Conservation (phyloP, 2,329 filamentous ascomycete genomes). For the Chalaropsis ovoidea region DNA sequence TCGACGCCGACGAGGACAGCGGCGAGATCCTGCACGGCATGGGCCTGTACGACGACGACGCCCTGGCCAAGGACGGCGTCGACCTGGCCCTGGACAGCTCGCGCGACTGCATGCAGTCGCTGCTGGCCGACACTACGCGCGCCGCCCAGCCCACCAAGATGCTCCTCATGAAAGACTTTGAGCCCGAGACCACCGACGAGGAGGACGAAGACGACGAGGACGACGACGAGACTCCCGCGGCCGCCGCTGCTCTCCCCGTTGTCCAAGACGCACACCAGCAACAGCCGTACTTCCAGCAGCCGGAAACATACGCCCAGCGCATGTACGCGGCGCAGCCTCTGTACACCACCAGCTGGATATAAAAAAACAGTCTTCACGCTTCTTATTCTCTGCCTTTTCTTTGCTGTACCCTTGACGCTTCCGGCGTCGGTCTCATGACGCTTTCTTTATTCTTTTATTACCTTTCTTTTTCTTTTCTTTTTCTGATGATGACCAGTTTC, state of each 20-base stretch:
- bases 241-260: not conserved
- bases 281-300: constrained; percentile 3
- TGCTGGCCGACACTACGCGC: constrained; percentile 44
- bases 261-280: not conserved
- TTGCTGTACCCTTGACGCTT: not conserved
- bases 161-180: constrained; percentile 74
- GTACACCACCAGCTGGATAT: constrained; percentile 11
- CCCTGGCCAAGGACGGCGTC: constrained; percentile 43
- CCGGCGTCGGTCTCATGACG: not conserved
- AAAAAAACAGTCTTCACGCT: not conserved
- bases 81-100: constrained; percentile 46
- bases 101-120: constrained; percentile 43
- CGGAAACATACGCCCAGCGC: not conserved
- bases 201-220: constrained; percentile 43
- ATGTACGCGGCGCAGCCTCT: not conserved
- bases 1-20: constrained; percentile 46
- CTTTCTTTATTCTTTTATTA: not conserved
- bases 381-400: not conserved
- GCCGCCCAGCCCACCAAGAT: constrained; percentile 50
- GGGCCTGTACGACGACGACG: constrained; percentile 57
- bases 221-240: constrained; percentile 33
- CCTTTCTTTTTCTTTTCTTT: not conserved
- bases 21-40: constrained; percentile 71
- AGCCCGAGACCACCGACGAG: constrained; percentile 54
- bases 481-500: not conserved